Evolutionary conservation across 2,329 filamentous ascomycete species (phyloP).

Genomic region (Cercospora sesami): DNA sequence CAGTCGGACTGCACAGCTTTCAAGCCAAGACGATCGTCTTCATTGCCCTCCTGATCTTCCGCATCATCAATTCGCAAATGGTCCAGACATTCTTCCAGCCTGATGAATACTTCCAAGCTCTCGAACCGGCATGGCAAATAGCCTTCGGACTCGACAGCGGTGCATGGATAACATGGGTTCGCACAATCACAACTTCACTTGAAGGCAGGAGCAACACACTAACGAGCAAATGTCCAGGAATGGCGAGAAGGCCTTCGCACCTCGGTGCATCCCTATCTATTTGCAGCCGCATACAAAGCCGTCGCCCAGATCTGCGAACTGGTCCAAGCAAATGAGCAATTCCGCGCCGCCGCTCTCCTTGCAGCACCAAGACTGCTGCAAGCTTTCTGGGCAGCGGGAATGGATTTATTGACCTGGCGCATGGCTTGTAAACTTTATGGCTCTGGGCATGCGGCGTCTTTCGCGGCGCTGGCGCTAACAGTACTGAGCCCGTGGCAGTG

Average conservation of each 20-base stretch:
- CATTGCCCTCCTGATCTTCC: slow-evolving; percentile 60
- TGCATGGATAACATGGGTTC: slow-evolving; percentile 95
- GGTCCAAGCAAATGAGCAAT: slow-evolving; percentile 55
- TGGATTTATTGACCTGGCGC: slow-evolving; percentile 87
- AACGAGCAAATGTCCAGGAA: slow-evolving; percentile 61
- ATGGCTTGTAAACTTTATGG: slow-evolving; percentile 75
- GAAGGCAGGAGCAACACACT: slow-evolving; percentile 12
- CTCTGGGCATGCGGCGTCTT: slow-evolving; percentile 60
- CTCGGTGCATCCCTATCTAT: slow-evolving; percentile 85
- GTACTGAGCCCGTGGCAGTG: slow-evolving; percentile 88
- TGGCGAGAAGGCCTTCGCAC: slow-evolving; percentile 86
- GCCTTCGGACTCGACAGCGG: slow-evolving; percentile 75
- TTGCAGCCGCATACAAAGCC: slow-evolving; percentile 70
- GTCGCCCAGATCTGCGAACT: slow-evolving; percentile 58
- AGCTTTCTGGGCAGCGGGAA: slow-evolving; percentile 71
- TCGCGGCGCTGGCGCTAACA: slow-evolving; percentile 69
- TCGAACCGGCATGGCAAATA: slow-evolving; percentile 90
- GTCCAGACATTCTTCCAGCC: slow-evolving; percentile 94
- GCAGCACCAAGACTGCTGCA: slow-evolving; percentile 74
- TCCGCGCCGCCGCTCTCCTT: slow-evolving; percentile 67
- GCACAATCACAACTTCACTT: slow-evolving; percentile 1
- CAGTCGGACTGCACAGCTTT: neutral
- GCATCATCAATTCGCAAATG: slow-evolving; percentile 75
- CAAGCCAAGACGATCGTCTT: slow-evolving; percentile 25
- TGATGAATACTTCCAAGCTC: slow-evolving; percentile 93